Conservation (phyloP, 179 eudicot genomes). For the Nepenthes alata region DNA sequence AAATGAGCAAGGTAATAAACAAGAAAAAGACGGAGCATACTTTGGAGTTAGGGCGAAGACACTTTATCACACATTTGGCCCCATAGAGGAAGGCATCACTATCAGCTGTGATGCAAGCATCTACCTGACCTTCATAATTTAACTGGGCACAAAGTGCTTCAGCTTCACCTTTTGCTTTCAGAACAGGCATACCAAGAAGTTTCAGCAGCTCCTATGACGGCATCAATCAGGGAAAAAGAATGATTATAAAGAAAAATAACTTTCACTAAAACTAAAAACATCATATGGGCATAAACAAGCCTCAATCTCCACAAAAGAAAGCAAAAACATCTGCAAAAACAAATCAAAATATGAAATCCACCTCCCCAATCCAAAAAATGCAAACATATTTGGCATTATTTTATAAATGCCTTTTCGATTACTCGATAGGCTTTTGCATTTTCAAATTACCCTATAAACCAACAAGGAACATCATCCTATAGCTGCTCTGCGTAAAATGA, state of each 20-base stretch:
- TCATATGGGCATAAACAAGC: too few species aligned
- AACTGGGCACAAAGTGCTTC: conserved; percentile 94
- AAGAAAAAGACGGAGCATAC: conserved; percentile 23
- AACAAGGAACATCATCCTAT: too few species aligned
- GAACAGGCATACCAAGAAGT: conserved; percentile 83
- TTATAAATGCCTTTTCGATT: background rate
- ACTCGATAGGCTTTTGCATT: too few species aligned
- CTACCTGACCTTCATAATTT: conserved; percentile 71
- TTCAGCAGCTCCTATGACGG: conserved; percentile 63
- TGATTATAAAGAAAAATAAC: background rate
- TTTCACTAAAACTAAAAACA: background rate
- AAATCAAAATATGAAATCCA: too few species aligned
- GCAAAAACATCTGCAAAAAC: too few species aligned
- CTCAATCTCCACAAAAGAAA: too few species aligned
- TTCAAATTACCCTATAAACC: too few species aligned
- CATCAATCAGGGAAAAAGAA: conserved; percentile 5
- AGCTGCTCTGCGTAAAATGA: too few species aligned
- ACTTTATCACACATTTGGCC: conserved; percentile 74
- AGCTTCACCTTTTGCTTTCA: conserved; percentile 76
- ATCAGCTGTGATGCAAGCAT: conserved; percentile 93
- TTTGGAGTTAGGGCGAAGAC: conserved; percentile 52
- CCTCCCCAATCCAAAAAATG: too few species aligned
- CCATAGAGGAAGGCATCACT: conserved; percentile 91
- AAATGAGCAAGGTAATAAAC: background rate
- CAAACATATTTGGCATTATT: background rate